Conservation (phyloP, 192 early-diverging fungal genomes). For the Backusella psychrophila region DNA sequence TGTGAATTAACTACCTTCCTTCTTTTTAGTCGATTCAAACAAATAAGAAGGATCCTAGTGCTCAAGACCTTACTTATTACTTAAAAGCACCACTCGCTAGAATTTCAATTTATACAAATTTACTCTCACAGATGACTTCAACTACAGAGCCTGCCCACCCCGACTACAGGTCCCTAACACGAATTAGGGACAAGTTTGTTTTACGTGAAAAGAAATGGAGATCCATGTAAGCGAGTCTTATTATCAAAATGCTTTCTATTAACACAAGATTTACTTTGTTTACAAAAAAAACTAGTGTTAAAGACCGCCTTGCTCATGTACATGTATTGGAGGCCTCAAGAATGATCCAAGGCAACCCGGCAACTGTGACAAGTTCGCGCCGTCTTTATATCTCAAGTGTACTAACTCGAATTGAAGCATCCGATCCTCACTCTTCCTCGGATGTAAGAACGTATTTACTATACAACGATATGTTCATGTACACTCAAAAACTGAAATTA, state of each 20-base stretch:
- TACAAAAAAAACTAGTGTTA: neutral
- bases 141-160: neutral
- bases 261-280: neutral
- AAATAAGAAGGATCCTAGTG: neutral
- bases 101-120: neutral
- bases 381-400: neutral
- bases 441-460: neutral
- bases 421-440: neutral
- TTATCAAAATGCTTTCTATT: neutral
- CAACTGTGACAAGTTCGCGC: neutral
- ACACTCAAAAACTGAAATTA: neutral
- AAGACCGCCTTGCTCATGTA: neutral
- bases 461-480: constrained; percentile 8
- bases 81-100: neutral
- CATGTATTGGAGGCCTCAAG: neutral
- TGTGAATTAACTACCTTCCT: too few relatives aligned
- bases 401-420: neutral
- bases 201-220: constrained; percentile 8
- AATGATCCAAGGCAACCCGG: neutral
- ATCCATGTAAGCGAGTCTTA: neutral
- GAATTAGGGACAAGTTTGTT: neutral
- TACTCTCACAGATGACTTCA: neutral
- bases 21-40: neutral
- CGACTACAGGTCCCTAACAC: neutral
- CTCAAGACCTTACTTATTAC: neutral